Evolutionary conservation across 1,284 basidiomycete genomes (phyloP), one percentile per base, ranked within the genome.

Genomic region (Wallemia mellicola): DNA sequence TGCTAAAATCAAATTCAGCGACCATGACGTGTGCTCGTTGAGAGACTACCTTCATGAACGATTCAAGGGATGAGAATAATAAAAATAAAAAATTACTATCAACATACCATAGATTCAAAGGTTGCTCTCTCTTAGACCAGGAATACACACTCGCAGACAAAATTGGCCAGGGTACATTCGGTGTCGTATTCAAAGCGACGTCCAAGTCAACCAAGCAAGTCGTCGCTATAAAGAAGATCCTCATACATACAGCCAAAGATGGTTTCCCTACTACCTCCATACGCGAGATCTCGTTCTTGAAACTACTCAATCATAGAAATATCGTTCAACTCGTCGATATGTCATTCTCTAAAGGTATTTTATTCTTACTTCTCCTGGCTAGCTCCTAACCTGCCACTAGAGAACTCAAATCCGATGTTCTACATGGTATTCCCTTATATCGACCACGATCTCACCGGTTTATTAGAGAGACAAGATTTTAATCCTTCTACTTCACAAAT

Each of bases 391-490:
- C 24, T 60, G 60, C 64, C 15, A 22, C 33, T 60, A 66, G 65
- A 66, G 77, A 78, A 67, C 27, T 67, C 70, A 38, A 77, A 81
- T 55, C 76, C 88, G 58, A 74, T 74, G 58, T 73, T 77, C 22
- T 95, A 86, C 71, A 95, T 98, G 91, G 91, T 96, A 28, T 96
- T 96, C 68, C 92, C 92, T 0, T 98, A 94, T 71, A 95, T 96
- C 89, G 92, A 96, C 66, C 94, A 99, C 68, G 92, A 99, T 71
- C 78, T 99, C 25, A 89, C 91, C 14, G 94, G 94, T 1, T 71
- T 98, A 58, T 72, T 98, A 59, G 85, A 91, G 69, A 94, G 94
- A 67, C 82, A 84, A 59, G 77, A 83, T 38, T 86, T 88, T 62
- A 81, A 82, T 65, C 73, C 86, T 17, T 75, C 76, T 57, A 80